These are phyloP conservation scores for Noccaea caerulescens DNA, from an alignment of 345 rosid genomes.

Conservation along the genomic window DNA sequence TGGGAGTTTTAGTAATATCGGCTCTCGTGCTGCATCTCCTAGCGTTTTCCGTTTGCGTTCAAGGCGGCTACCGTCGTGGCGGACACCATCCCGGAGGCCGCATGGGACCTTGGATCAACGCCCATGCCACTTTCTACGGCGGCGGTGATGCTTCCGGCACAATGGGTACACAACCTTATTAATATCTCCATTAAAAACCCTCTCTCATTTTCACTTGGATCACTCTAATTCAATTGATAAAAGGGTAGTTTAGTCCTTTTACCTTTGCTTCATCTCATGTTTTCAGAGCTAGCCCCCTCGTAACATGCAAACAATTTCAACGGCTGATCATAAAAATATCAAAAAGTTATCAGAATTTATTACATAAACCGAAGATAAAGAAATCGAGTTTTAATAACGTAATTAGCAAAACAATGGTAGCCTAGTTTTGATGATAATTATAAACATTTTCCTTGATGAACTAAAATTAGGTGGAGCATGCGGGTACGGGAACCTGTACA, in stretches of 20 bases:
- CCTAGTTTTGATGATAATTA: neutral
- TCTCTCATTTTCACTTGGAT: conserved; percentile 10
- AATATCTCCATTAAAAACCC: neutral
- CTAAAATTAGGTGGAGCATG: conserved; percentile 70
- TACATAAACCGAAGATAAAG: neutral
- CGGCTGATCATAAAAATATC: neutral
- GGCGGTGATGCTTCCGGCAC: conserved; percentile 91
- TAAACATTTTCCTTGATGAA: conserved; percentile 9
- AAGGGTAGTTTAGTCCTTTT: conserved; percentile 14
- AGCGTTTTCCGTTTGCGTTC: conserved; percentile 31
- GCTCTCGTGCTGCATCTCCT: conserved; percentile 31
- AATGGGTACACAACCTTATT: conserved; percentile 54
- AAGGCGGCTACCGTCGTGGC: conserved; percentile 30
- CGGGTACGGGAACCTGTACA: conserved; percentile 75
- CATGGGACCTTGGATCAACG: conserved; percentile 65
- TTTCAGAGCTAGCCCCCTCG: neutral
- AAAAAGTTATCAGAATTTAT: neutral
- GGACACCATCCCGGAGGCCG: conserved; percentile 42
- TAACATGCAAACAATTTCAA: conserved; percentile 31
- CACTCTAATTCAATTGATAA: neutral
- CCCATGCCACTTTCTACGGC: conserved; percentile 83
- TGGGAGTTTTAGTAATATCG: conserved; percentile 33
- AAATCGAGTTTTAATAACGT: neutral
- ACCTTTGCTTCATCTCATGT: neutral
- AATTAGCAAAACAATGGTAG: too few relatives aligned